Evolutionary conservation across 2,329 filamentous ascomycete species (phyloP), one percentile per base, ranked within the genome.

Genomic region (Dactylellina drechsleri): DNA sequence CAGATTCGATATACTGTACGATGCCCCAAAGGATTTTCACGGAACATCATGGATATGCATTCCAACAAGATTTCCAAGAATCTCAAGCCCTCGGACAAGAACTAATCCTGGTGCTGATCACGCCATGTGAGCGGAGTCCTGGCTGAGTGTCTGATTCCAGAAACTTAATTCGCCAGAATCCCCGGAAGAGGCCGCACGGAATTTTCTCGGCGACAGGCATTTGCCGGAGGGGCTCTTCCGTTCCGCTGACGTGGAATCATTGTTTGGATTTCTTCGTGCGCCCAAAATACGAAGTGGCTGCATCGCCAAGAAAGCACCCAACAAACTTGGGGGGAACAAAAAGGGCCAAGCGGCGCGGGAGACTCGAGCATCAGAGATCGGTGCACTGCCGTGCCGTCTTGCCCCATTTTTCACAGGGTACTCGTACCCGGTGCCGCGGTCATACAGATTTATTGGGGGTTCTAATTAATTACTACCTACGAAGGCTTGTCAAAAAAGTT

Each of bases 81-180:
- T 65, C 7, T 64, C 71, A 8, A 58, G 41, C 31, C 31, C 31
- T 36, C 31, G 1, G 31, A 36, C 31, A 36, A 47, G 43, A 12
- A 5, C 4, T 47, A 6, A 68, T 62, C 66, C 66, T 23, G 50
- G 66, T 61, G 66, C 49, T 20, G 65, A 68, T 68, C 65, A 61
- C 60, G 47, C 47, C 65, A 45, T 59, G 52, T 53, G 20, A n/a
- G 53, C 23, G 54, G 65, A 26, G 28, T 41, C 45, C 41, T 10
- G 16, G n/a, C 12, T 40, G 40, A 13, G 43, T 47, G 43, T 18
- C 43, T n/a, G 16, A 18, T 47, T 47, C 5, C 43, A 10, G 43
- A 2, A 12, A 15, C 16, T 18, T 18, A 12, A 47, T 47, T 47
- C 43, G 43, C 43, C 16, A 18, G 43, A n/a, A 15, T 10, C 43